Base-by-base conservation (phyloP, 148 eudicot genomes). In the Silene conica region DNA sequence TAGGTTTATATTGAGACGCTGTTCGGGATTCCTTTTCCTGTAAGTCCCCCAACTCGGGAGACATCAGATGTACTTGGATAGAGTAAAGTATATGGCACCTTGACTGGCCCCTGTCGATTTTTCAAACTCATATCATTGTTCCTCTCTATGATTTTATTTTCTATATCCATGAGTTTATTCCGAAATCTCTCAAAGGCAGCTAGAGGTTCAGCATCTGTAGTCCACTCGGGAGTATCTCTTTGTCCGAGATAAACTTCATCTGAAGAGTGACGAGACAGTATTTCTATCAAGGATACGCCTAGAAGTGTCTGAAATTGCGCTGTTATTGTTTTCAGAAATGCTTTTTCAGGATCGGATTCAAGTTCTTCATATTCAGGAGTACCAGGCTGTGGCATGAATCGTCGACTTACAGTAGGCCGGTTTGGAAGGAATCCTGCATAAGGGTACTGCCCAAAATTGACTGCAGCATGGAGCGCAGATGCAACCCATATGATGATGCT, bases 231-330 rank as follows among this genome's bases (percentile, higher is more conserved):
- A 6, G 63, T 77, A 48, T 88, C 90, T 38, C 89, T 80, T 69
- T 90, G 89, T 3, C 96, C 96, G 20, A 90, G 89, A 80, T 90
- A 90, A 38, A 90, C n/a, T 79, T 88, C 96, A 26, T 90, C 96
- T 1, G 86, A 20, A 0, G 92, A 85, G 72, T 90, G 96, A 25
- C 86, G 72, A 3, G 96, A 90, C 74, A 90, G 21, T 14, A 86
- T 79, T 71, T 90, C 96, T 48, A 88, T 90, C 26, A 90, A 69
- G 6, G 92, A 88, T 8, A 90, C 86, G 3, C 96, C 96, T 11
- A 90, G 82, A 4, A 90, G 84, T 0, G 90, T 86, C 71, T 85
- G 96, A 14, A 85, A 72, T 55, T 88, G 90, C 7, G 85, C 72
- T 74, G 92, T 86, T 22, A 88, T 86, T 14, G 92, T 90, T 71